phyloP scores from a whole-genome alignment of 1,284 basidiomycete species.

The Cryptococcus depauperatus region DNA sequence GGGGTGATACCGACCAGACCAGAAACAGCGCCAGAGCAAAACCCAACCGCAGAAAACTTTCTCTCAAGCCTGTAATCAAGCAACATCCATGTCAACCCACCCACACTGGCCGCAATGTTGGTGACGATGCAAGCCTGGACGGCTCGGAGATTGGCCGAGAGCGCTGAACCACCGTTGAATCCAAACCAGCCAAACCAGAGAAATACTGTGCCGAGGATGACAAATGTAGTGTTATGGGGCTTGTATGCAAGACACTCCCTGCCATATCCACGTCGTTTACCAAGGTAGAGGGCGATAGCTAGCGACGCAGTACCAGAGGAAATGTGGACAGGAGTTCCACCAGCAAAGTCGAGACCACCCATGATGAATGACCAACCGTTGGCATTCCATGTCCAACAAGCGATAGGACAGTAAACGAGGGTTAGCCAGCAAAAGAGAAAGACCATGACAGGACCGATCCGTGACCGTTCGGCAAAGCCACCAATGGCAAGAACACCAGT shows the following conservation, averaged over 20 bases:
- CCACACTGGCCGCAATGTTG: constrained; percentile 76
- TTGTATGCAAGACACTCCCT: constrained; percentile 85
- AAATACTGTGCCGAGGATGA: constrained; percentile 84
- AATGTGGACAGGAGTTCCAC: constrained; percentile 91
- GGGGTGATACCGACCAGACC: constrained; percentile 73
- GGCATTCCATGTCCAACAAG: constrained; percentile 89
- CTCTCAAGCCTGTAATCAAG: constrained; percentile 86
- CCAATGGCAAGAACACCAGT: constrained; percentile 69
- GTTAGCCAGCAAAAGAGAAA: constrained; percentile 91
- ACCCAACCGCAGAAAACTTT: constrained; percentile 89
- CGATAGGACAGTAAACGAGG: constrained; percentile 85
- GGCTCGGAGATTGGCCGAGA: constrained; percentile 75
- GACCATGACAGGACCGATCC: constrained; percentile 75
- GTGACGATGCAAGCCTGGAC: constrained; percentile 87
- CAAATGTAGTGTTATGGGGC: constrained; percentile 59
- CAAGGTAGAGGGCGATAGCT: constrained; percentile 86
- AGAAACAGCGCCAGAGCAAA: constrained; percentile 89
- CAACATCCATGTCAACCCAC: constrained; percentile 90
- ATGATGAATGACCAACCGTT: constrained; percentile 74
- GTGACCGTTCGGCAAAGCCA: constrained; percentile 83
- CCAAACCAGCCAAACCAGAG: constrained; percentile 99
- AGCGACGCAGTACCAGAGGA: constrained; percentile 81
- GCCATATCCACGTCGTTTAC: constrained; percentile 80
- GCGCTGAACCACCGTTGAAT: constrained; percentile 66
- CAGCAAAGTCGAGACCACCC: constrained; percentile 88